Conservation (phyloP, 495 filamentous ascomycete species). For the Pseudomonodictys pantanalensis region DNA sequence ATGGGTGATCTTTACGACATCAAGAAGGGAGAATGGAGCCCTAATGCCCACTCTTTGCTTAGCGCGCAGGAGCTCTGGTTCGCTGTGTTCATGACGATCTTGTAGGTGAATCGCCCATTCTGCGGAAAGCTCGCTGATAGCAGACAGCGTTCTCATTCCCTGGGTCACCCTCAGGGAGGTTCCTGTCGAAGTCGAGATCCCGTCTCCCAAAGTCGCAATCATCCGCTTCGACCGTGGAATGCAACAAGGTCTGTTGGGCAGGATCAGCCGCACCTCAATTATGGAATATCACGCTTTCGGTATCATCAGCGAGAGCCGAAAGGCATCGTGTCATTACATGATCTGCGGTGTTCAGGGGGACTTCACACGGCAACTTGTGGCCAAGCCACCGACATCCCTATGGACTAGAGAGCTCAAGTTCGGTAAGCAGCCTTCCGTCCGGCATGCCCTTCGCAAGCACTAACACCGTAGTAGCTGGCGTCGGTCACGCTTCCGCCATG, state of each 20-base stretch:
- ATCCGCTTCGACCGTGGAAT: slow-evolving; percentile 47
- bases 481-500: slow-evolving; percentile 48
- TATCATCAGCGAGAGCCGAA: slow-evolving; percentile 47
- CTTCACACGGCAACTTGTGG: slow-evolving; percentile 45
- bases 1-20: slow-evolving; percentile 45
- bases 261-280: slow-evolving; percentile 47
- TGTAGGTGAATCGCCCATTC: slow-evolving; percentile 34
- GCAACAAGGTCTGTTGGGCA: slow-evolving; percentile 48
- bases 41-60: slow-evolving; percentile 41
- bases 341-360: slow-evolving; percentile 50
- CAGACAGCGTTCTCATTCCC: slow-evolving; percentile 43
- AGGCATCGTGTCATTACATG: slow-evolving; percentile 45
- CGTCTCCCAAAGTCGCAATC: slow-evolving; percentile 46
- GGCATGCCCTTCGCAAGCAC: slow-evolving; percentile 11
- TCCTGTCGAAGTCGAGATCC: slow-evolving; percentile 47
- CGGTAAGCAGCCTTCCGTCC: slow-evolving; percentile 34
- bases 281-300: slow-evolving; percentile 52
- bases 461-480: slow-evolving; percentile 42
- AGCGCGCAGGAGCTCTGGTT: slow-evolving; percentile 48
- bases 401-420: slow-evolving; percentile 50
- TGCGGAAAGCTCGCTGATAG: slow-evolving; percentile 27
- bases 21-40: slow-evolving; percentile 40
- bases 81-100: slow-evolving; percentile 48
- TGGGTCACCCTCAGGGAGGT: slow-evolving; percentile 48
- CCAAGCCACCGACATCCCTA: slow-evolving; percentile 44